These are phyloP conservation scores for Lasiosphaeria miniovina DNA, from an alignment of 495 filamentous ascomycete species.

Conservation along the genomic window DNA sequence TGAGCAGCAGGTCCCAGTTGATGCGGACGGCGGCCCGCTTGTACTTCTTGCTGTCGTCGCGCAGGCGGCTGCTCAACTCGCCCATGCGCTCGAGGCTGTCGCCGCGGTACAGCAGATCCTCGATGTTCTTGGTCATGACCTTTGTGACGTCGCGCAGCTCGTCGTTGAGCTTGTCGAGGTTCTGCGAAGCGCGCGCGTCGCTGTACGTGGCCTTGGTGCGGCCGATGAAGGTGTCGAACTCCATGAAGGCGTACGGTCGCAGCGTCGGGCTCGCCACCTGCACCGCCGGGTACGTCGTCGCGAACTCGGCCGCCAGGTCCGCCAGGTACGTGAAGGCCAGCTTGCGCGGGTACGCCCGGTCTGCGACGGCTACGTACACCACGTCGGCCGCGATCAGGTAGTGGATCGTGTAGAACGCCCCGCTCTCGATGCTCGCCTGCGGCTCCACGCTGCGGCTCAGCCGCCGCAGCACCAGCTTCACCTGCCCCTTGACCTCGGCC, in stretches of 20 bases:
- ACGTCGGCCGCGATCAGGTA: conserved; percentile 81
- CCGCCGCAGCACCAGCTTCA: conserved; percentile 83
- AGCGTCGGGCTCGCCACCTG: conserved; percentile 72
- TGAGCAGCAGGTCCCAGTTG: conserved; percentile 95
- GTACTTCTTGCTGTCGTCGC: conserved; percentile 94
- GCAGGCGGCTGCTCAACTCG: conserved; percentile 78
- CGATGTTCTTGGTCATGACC: conserved; percentile 99
- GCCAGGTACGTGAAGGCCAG: conserved; percentile 98
- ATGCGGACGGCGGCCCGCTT: conserved; percentile 88
- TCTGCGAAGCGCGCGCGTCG: conserved; percentile 81
- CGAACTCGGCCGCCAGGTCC: conserved; percentile 88
- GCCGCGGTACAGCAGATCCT: conserved; percentile 92
- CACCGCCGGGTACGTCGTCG: conserved; percentile 69
- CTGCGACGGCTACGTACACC: conserved; percentile 90
- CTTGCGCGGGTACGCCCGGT: conserved; percentile 92
- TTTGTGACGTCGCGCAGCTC: conserved; percentile 97
- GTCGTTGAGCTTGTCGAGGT: conserved; percentile 87
- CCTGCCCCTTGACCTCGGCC: conserved; percentile 82
- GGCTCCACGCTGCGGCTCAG: conserved; percentile 83
- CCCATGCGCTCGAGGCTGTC: conserved; percentile 97
- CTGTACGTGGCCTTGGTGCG: conserved; percentile 93
- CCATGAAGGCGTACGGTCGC: conserved; percentile 92
- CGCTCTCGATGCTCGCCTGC: conserved; percentile 87
- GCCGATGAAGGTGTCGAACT: conserved; percentile 96
- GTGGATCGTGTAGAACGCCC: conserved; percentile 72